Conservation (phyloP, 805 yeast species). For the Wickerhamomyces bovis region DNA sequence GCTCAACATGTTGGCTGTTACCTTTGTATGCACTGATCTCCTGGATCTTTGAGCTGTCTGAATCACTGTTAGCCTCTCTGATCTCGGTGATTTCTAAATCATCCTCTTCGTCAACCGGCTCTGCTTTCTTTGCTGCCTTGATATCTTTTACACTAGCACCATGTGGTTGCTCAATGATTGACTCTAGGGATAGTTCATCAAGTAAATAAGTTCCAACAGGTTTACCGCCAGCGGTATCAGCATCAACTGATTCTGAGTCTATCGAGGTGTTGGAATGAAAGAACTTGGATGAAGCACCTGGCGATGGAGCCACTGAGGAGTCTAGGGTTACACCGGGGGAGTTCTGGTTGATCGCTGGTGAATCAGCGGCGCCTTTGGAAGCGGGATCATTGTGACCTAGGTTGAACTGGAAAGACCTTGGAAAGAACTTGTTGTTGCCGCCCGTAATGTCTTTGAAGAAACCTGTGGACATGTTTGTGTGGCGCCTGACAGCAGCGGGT, state of each 20-base stretch:
- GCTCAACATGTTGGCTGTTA: neutral
- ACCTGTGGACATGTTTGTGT: constrained; percentile 16
- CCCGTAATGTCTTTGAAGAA: constrained; percentile 22
- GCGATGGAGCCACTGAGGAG: constrained; percentile 4
- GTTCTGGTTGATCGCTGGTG: constrained; percentile 1
- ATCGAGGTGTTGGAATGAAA: constrained; percentile 1
- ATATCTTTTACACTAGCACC: neutral
- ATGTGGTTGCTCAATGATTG: neutral
- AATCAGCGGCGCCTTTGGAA: neutral
- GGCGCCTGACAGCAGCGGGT: neutral
- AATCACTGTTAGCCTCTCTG: constrained; percentile 19
- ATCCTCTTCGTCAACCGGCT: constrained; percentile 18
- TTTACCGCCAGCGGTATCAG: constrained; percentile 3
- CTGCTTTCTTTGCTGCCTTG: neutral
- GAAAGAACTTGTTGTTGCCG: constrained; percentile 18
- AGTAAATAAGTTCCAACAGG: neutral
- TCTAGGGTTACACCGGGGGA: neutral
- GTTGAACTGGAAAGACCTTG: constrained; percentile 18
- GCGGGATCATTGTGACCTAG: constrained; percentile 7
- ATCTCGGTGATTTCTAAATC: constrained; percentile 38
- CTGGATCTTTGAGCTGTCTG: neutral
- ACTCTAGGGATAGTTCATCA: constrained; percentile 5
- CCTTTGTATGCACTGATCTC: neutral
- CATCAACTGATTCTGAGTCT: neutral
- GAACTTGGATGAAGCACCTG: constrained; percentile 7